phyloP scores from a whole-genome alignment of 257 asterid genomes.

The Buddleja alternifolia region DNA sequence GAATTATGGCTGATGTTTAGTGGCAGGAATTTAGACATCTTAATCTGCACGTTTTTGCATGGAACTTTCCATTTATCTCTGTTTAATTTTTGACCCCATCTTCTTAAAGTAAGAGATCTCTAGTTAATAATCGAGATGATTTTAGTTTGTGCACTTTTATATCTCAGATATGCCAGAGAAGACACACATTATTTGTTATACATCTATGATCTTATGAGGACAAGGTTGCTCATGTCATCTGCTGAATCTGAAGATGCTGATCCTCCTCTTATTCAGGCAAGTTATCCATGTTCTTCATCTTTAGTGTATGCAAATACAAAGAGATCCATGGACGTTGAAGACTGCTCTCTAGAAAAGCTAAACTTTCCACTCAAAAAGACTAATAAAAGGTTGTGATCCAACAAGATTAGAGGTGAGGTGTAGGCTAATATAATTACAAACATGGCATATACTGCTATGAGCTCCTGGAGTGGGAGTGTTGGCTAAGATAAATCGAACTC shows the following conservation, averaged over 20 bases:
- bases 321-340: not conserved
- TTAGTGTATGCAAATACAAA: conserved; percentile 5
- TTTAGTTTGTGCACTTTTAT: conserved; percentile 24
- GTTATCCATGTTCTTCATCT: conserved; percentile 29
- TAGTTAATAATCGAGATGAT: conserved; percentile 17
- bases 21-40: not conserved
- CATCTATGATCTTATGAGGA: conserved; percentile 85
- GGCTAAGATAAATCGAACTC: not conserved
- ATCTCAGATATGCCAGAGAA: conserved; percentile 90
- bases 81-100: conserved; percentile 7
- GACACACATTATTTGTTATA: conserved; percentile 93
- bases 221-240: conserved; percentile 48
- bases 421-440: not conserved
- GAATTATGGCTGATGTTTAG: too few species aligned
- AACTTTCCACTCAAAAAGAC: not conserved
- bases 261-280: conserved; percentile 80
- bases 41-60: not conserved
- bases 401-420: not conserved
- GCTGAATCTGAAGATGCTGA: conserved; percentile 64
- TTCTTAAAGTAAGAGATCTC: conserved; percentile 5
- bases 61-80: not conserved
- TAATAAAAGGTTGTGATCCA: not conserved
- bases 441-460: not conserved
- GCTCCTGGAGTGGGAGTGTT: not conserved
- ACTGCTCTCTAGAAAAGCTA: not conserved